Base-by-base conservation (phyloP, 805 yeast genomes). In the Starmerella geochares region DNA sequence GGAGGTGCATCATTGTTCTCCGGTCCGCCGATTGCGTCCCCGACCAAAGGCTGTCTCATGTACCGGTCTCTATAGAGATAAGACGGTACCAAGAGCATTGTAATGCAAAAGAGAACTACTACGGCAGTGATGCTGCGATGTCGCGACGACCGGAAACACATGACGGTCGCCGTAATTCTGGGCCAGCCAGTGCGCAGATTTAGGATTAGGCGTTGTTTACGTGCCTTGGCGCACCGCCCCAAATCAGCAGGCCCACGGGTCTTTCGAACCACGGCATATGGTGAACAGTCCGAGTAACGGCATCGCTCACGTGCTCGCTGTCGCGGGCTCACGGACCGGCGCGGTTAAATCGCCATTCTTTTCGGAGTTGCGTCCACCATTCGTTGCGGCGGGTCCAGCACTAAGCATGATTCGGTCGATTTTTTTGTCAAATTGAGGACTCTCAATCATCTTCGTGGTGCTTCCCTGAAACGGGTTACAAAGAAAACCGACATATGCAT, bases 391-490 rank as follows among this genome's bases (percentile, higher is more conserved):
- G 9, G 32, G 4, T 16, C 25, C 13, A 10, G 23, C 23, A 3
- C 23, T 9, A 10, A 3, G 4, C 21, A 40, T 9, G 4, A 53
- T 39, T 16, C 24, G 40, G 7, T 45, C 49, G 6, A 57, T 48
- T 14, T 48, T 50, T 5, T 50, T 46, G 41, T 59, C 67, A 31
- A 68, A 59, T 14, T 56, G 58, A 24, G 54, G 52, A 49, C 67
- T 62, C 19, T 32, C 23, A 16, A 65, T 58, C 44, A 13, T 47
- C 39, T 42, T 56, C 45, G 7, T 38, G 20, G 44, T 40, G 33
- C 25, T 54, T 45, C 31, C 55, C 50, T 49, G 55, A 47, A 65
- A 65, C 11, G 69, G 68, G 47, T 64, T 66, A 52, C 67, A 62
- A 23, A 62, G 57, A 48, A 60, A 58, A 17, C 55, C 53, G 13